phyloP scores from a whole-genome alignment of 805 yeast genomes.

The Cyberlindnera galapagoensis region DNA sequence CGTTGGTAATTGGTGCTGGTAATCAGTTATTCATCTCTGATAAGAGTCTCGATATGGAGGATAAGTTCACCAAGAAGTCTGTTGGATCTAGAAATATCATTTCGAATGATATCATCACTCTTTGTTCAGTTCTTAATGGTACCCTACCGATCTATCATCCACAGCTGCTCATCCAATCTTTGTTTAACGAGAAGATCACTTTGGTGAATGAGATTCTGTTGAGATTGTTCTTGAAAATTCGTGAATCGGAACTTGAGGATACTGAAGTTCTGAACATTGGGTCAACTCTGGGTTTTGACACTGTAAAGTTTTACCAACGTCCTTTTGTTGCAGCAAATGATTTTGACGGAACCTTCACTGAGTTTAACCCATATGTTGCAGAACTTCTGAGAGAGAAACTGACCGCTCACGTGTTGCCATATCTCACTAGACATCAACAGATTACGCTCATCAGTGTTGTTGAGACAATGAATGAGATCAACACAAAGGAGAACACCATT shows the following conservation, averaged over 20 bases:
- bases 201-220: constrained; percentile 53
- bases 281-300: constrained; percentile 26
- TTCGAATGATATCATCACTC: constrained; percentile 50
- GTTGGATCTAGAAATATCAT: constrained; percentile 55
- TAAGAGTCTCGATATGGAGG: constrained; percentile 51
- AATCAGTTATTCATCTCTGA: constrained; percentile 85
- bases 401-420: constrained; percentile 63
- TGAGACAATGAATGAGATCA: constrained; percentile 53
- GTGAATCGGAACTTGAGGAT: constrained; percentile 44
- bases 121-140: constrained; percentile 78
- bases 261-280: constrained; percentile 19
- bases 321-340: constrained; percentile 1
- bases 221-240: constrained; percentile 43
- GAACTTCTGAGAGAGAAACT: constrained; percentile 51
- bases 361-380: constrained; percentile 38
- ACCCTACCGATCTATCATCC: constrained; percentile 90
- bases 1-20: constrained; percentile 79
- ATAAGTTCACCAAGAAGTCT: constrained; percentile 44
- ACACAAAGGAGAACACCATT: constrained; percentile 29
- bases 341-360: constrained; percentile 32
- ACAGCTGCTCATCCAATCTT: constrained; percentile 69
- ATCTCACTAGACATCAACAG: constrained; percentile 86
- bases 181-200: constrained; percentile 53
- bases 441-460: constrained; percentile 68
- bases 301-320: constrained; percentile 22